Evolutionary conservation across 1,284 basidiomycete species (phyloP).

Genomic region (Leccinum holopus): DNA sequence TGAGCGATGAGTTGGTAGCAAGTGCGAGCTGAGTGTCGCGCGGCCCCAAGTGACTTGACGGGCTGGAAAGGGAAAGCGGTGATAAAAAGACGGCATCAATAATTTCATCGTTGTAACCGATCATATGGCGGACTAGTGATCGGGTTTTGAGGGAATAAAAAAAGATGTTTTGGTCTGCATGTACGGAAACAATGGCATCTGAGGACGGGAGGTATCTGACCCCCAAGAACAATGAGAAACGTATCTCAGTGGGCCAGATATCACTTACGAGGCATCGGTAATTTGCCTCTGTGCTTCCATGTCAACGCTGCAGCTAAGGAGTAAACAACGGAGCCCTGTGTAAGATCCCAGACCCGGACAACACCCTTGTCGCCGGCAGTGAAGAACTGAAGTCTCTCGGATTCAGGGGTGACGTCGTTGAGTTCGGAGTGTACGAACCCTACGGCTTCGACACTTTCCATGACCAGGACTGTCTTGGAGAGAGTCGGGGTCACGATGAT

Average conservation of each 20-base stretch:
- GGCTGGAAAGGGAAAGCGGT: slow-evolving; percentile 24
- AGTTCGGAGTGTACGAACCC: slow-evolving; percentile 64
- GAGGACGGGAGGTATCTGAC: slow-evolving; percentile 65
- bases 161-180: slow-evolving; percentile 96
- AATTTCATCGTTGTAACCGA: slow-evolving; percentile 99
- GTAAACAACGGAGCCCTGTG: slow-evolving; percentile 62
- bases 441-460: slow-evolving; percentile 86
- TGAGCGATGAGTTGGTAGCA: slow-evolving; percentile 93
- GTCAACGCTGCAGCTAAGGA: slow-evolving; percentile 59
- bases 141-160: slow-evolving; percentile 74
- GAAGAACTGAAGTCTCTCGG: slow-evolving; percentile 62
- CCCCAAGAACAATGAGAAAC: slow-evolving; percentile 23
- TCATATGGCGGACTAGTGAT: slow-evolving; percentile 76
- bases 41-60: slow-evolving; percentile 18
- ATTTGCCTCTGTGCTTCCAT: slow-evolving; percentile 81
- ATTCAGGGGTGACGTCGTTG: slow-evolving; percentile 43
- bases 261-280: slow-evolving; percentile 63
- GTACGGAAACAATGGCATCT: slow-evolving; percentile 80
- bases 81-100: slow-evolving; percentile 85
- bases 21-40: slow-evolving; percentile 80
- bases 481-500: slow-evolving; percentile 49
- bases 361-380: slow-evolving; percentile 89
- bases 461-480: slow-evolving; percentile 81
- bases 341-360: slow-evolving; percentile 81
- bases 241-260: slow-evolving; percentile 13